Percentiles rank a stretch among this genome's conserved stretches.
Conservation (phyloP, 1,284 basidiomycete genomes). For the Mycosarcoma mackinlayi region DNA sequence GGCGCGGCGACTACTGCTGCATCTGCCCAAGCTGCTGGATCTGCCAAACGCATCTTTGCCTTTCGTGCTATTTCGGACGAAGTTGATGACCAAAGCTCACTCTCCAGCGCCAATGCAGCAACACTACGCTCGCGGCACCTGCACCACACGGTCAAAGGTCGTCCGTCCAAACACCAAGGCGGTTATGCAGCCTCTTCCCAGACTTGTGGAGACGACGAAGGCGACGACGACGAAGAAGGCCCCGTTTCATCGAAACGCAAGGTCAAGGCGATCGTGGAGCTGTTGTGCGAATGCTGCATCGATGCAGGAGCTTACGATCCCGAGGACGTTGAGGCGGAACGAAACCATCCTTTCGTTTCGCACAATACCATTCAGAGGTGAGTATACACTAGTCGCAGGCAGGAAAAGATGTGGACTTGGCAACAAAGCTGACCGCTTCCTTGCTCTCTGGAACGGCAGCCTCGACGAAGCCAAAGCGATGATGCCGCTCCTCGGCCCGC, state of each 20-base stretch:
- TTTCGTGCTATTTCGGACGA: slow-evolving; percentile 61
- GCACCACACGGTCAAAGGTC: slow-evolving; percentile 23
- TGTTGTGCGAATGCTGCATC: slow-evolving; percentile 76
- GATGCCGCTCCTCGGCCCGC: slow-evolving; percentile 52
- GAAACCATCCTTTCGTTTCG: slow-evolving; percentile 34
- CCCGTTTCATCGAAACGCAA: slow-evolving; percentile 72
- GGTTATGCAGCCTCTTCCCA: background rate
- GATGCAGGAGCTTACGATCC: slow-evolving; percentile 48
- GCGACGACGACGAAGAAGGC: slow-evolving; percentile 21
- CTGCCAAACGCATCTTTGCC: slow-evolving; percentile 41
- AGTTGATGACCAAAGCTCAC: slow-evolving; percentile 8
- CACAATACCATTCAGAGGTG: slow-evolving; percentile 58
- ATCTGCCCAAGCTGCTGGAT: slow-evolving; percentile 4
- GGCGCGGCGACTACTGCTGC: slow-evolving; percentile 6
- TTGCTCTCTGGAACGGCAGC: slow-evolving; percentile 8
- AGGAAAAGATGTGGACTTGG: background rate
- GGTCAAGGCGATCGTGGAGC: slow-evolving; percentile 86
- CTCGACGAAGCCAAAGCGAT: slow-evolving; percentile 60
- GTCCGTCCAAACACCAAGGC: background rate
- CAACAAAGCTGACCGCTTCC: background rate
- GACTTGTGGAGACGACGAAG: background rate
- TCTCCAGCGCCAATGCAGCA: background rate
- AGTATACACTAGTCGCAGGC: background rate
- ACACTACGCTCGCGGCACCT: slow-evolving; percentile 31
- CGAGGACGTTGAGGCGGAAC: slow-evolving; percentile 14